These are phyloP conservation scores for Umbelopsis vinacea DNA, from an alignment of 192 early-diverging fungal species.

Conservation along the genomic window DNA sequence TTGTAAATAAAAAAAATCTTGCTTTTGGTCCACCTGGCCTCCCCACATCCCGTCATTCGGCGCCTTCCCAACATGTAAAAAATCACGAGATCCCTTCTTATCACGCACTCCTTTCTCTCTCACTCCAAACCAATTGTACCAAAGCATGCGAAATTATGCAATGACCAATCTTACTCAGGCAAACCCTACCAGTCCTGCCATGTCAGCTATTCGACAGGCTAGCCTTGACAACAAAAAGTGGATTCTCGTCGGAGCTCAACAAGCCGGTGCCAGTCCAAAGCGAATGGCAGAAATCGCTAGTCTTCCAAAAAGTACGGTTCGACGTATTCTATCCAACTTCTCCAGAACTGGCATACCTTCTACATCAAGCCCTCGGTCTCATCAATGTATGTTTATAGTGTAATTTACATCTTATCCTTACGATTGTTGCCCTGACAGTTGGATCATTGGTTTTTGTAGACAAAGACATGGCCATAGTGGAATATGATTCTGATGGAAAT, in stretches of 20 bases:
- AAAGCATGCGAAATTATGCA: background rate
- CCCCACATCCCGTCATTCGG: too few species aligned
- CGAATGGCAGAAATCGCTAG: slow-evolving; percentile 34
- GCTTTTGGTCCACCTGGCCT: too few species aligned
- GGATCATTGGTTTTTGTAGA: slow-evolving; percentile 22
- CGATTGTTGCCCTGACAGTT: too few species aligned
- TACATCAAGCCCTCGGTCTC: slow-evolving; percentile 23
- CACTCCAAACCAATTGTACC: background rate
- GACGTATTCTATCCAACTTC: slow-evolving; percentile 39
- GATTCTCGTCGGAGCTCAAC: slow-evolving; percentile 40
- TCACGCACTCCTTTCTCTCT: background rate
- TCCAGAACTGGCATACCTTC: slow-evolving; percentile 37
- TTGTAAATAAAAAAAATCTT: too few species aligned
- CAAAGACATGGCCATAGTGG: slow-evolving; percentile 33
- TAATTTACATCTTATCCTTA: too few species aligned
- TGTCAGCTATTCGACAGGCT: background rate
- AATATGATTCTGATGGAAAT: slow-evolving; percentile 40
- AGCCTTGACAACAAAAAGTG: slow-evolving; percentile 27
- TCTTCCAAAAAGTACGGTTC: slow-evolving; percentile 37
- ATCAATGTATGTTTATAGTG: slow-evolving; percentile 23
- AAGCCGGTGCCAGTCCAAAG: slow-evolving; percentile 39
- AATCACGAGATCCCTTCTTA: background rate
- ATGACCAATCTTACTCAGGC: background rate
- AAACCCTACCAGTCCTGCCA: too few species aligned
- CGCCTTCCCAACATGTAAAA: background rate